Evolutionary conservation across 257 asterid genomes (phyloP), one percentile per base, ranked within the genome.

Genomic region (Knoxia roxburghii): DNA sequence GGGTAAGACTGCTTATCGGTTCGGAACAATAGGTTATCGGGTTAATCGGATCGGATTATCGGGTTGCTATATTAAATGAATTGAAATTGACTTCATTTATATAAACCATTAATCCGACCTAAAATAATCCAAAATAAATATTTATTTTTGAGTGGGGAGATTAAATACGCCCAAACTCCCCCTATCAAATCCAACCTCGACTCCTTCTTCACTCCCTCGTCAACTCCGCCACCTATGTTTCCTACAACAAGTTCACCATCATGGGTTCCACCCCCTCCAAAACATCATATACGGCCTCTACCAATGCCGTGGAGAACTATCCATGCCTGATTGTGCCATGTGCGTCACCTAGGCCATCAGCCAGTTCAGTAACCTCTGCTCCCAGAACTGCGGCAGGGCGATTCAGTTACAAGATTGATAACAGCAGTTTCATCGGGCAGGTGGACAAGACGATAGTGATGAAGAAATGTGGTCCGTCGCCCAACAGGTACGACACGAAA

Each of bases 241-340:
- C 95, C 11, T 93, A 86, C 99, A 93, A 93, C 84, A 88, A 93
- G 82, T 88, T 68, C 83, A 78, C 79, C 17, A 62, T 90, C 70
- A 71, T 78, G 85, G 92, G 90, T 12, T 79, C 95, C 1, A 79
- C 55, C 77, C 84, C 82, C n/a, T n/a, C 29, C 84, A 78, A 3
- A 97, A 93, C 71, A 75, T 72, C 9, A 72, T 84, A 1, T 78
- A 77, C 78, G 96, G 99, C 26, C 71, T 90, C 4, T 90, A 87
- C 77, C 99, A 93, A 56, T 93, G 99, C 46, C 82, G 95, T 27
- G 96, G 89, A 17, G 99, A 93, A 68, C 51, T 88, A 14, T 61
- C 97, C 78, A 86, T 90, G 99, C 96, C 95, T 1, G 99, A 90
- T 58, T 93, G 99, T 72, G 96, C 97, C 71, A 77, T 82, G 5